Evolutionary conservation across 2,329 filamentous ascomycete genomes (phyloP), one percentile per base, ranked within the genome.

Genomic region (Phyllosticta citribraziliensis): DNA sequence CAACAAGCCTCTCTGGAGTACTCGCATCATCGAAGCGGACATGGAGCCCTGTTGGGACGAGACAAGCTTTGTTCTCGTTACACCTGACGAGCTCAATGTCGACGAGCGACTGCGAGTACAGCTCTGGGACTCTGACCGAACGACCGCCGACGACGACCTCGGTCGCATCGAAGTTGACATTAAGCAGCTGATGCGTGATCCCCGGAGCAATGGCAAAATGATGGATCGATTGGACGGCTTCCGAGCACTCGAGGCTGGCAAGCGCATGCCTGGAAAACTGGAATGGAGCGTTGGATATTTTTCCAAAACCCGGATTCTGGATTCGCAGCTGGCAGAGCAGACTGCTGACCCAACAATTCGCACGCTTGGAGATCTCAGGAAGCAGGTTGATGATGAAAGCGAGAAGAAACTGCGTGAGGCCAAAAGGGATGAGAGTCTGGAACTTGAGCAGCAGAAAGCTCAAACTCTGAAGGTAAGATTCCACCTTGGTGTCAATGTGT

Each of bases 41-140:
- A 86, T 88, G 77, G 77, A 87, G 30, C 88, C 88, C 0, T 78
- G 76, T 54, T 91, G 88, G 87, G 79, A 88, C 35, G 88, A 91
- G 70, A 87, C 84, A 56, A 82, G 82, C 22, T 87, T 82, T 62
- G 74, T 91, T n/a, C 75, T 89, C 1, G 86, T 91, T 1, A 85
- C 86, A 0, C 80, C 84, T 0, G 84, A 89, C 64, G 87, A 91
- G 69, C 72, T 91, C 11, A 88, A 91, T 63, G 87, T 88, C 0
- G 82, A 86, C 22, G 87, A 89, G 72, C 84, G 82, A 35, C 70
- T 91, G 10, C 81, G 87, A 2, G 68, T 91, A 1, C 87, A 90
- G 67, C 76, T 91, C 0, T 91, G 88, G 88, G 88, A 91, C 66
- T 88, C 86, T 1, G 88, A 91, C 69, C 84, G 84, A 52, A 80